These are phyloP conservation scores for Fusarium concolor DNA, from an alignment of 2,329 filamentous ascomycete species.

Conservation along the genomic window DNA sequence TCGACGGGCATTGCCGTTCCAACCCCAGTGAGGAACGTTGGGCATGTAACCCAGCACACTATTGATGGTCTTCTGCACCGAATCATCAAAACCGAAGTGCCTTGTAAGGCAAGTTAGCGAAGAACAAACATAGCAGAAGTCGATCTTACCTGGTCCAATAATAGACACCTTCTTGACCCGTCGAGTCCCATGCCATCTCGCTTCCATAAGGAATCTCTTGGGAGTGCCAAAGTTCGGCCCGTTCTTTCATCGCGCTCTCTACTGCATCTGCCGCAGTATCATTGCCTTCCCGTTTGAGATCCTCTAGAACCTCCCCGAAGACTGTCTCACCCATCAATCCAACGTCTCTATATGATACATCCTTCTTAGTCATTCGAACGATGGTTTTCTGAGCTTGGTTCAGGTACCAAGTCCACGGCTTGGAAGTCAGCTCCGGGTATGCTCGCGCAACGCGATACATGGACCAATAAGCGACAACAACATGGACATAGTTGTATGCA, in stretches of 20 bases:
- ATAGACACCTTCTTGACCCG: conserved; percentile 71
- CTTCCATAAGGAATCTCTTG: conserved; percentile 67
- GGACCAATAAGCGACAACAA: conserved; percentile 66
- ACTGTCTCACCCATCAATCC: conserved; percentile 72
- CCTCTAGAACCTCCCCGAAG: conserved; percentile 63
- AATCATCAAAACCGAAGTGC: conserved; percentile 62
- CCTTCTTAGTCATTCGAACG: conserved; percentile 52
- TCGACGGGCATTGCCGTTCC: conserved; percentile 69
- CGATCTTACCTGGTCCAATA: conserved; percentile 62
- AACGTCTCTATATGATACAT: conserved; percentile 58
- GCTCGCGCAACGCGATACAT: conserved; percentile 65
- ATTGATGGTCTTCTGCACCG: conserved; percentile 62
- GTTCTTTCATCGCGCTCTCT: conserved; percentile 59
- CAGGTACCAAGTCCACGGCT: conserved; percentile 67
- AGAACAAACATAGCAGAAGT: fast-evolving
- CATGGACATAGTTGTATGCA: conserved; percentile 71
- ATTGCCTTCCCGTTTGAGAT: conserved; percentile 61
- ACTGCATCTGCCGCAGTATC: conserved; percentile 54
- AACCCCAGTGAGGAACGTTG: conserved; percentile 70
- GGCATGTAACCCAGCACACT: conserved; percentile 68
- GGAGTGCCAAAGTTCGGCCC: conserved; percentile 63
- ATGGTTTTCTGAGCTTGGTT: conserved; percentile 65
- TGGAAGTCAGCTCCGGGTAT: conserved; percentile 57
- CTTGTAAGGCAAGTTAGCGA: conserved; percentile 40
- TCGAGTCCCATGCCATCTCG: conserved; percentile 73